Conservation (phyloP, 805 yeast species). For the Vanderwaltozyma yarrowii region DNA sequence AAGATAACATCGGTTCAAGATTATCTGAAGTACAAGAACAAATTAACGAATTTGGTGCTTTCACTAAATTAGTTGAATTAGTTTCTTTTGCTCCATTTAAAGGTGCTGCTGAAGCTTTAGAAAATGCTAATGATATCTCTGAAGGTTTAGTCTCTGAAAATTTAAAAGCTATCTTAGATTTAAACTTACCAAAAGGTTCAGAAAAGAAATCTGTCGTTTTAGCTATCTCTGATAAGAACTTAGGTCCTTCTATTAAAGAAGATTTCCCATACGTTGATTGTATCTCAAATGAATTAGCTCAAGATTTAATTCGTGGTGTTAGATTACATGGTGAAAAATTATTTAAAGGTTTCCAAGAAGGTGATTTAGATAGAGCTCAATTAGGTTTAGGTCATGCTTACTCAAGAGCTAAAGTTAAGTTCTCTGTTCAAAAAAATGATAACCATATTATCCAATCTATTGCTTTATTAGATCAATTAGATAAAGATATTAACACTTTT, state of each 20-base stretch:
- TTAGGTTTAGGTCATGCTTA: conserved; percentile 98
- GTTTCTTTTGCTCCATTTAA: conserved; percentile 97
- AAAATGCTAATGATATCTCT: conserved; percentile 94
- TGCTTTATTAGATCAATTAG: conserved; percentile 93
- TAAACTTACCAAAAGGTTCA: conserved; percentile 74
- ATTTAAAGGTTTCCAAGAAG: conserved; percentile 83
- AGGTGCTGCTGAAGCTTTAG: conserved; percentile 98
- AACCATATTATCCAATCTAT: conserved; percentile 98
- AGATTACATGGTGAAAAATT: conserved; percentile 84
- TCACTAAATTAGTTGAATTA: conserved; percentile 86
- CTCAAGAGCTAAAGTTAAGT: conserved; percentile 98
- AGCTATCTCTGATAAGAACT: conserved; percentile 88
- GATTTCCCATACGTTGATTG: conserved; percentile 81
- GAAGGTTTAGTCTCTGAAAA: conserved; percentile 94
- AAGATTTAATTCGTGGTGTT: conserved; percentile 90
- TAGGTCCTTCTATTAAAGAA: conserved; percentile 96
- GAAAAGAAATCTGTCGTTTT: conserved; percentile 56
- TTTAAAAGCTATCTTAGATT: conserved; percentile 78
- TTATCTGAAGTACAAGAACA: conserved; percentile 91
- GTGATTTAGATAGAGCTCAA: conserved; percentile 96
- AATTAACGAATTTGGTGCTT: conserved; percentile 70
- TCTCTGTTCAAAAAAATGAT: conserved; percentile 96
- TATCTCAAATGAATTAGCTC: conserved; percentile 82
- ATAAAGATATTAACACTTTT: conserved; percentile 95
- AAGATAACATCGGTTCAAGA: conserved; percentile 87